A percentile compares a stretch with the other conserved stretches of the same genome.
phyloP scores from a whole-genome alignment of 2,329 filamentous ascomycete genomes.

The Stagonosporopsis rhizophila region DNA sequence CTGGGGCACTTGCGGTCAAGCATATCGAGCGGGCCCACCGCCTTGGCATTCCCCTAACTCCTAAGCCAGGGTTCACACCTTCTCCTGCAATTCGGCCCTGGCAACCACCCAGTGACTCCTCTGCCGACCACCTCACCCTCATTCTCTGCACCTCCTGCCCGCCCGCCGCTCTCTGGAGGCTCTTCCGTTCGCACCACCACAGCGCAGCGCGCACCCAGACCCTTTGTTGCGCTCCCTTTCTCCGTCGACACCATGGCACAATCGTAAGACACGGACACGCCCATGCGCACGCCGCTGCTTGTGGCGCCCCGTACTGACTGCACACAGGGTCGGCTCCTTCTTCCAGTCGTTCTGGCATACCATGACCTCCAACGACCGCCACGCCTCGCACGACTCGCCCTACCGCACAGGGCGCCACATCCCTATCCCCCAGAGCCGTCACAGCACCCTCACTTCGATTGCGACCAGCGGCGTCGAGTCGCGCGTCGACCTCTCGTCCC shows the following conservation, averaged over 20 bases:
- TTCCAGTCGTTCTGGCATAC: slow-evolving; percentile 95
- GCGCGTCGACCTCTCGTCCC: slow-evolving; percentile 78
- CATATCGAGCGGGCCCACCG: slow-evolving; percentile 18
- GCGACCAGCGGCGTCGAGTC: slow-evolving; percentile 87
- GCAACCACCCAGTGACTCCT: slow-evolving; percentile 13
- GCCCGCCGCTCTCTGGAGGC: slow-evolving; percentile 10
- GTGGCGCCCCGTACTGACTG: slow-evolving; percentile 32
- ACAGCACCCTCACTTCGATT: slow-evolving; percentile 84
- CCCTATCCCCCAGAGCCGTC: slow-evolving; percentile 81
- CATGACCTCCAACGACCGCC: slow-evolving; percentile 76
- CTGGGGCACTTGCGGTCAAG: slow-evolving; percentile 12
- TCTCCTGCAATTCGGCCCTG: slow-evolving; percentile 20
- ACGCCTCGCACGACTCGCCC: slow-evolving; percentile 91
- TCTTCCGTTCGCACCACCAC: slow-evolving; percentile 3
- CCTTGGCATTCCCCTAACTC: slow-evolving; percentile 20
- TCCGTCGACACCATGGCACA: slow-evolving; percentile 41
- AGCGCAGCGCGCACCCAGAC: slow-evolving; percentile 20
- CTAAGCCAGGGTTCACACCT: slow-evolving; percentile 15
- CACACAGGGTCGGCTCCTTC: slow-evolving; percentile 54
- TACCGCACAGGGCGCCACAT: slow-evolving; percentile 91
- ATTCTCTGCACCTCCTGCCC: slow-evolving; percentile 9
- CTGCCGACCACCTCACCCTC: neutral
- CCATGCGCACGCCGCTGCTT: neutral
- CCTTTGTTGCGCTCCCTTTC: slow-evolving; percentile 13
- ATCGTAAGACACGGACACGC: slow-evolving; percentile 37